These are phyloP conservation scores for Erythrobasidium hasegawianum DNA, from an alignment of 1,284 basidiomycete genomes.

Conservation along the genomic window DNA sequence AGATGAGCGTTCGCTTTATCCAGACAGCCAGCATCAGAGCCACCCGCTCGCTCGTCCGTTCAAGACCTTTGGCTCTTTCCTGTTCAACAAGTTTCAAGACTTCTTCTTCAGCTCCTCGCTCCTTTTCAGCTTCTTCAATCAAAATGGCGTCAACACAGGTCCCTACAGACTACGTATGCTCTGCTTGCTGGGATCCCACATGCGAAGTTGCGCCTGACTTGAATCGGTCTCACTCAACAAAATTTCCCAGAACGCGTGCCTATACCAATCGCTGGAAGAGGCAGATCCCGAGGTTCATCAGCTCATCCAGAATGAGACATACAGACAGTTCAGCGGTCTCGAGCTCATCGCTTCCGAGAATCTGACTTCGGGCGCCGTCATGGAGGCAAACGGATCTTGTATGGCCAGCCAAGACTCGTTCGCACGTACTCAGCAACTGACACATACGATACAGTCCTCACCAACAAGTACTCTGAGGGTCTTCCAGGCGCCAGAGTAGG, in stretches of 20 bases:
- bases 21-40: too few relatives aligned
- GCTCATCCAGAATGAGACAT: conserved; percentile 99
- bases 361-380: conserved; percentile 84
- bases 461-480: conserved; percentile 51
- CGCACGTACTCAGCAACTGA: not conserved
- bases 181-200: not conserved
- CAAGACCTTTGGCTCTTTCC: too few relatives aligned
- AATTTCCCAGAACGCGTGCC: conserved; percentile 49
- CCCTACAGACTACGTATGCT: conserved; percentile 23
- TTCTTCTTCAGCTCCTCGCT: conserved; percentile 1
- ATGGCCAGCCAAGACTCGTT: conserved; percentile 1
- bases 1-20: too few relatives aligned
- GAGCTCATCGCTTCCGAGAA: conserved; percentile 98
- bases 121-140: conserved; percentile 14
- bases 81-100: too few relatives aligned
- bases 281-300: conserved; percentile 92
- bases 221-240: not conserved
- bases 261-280: conserved; percentile 84
- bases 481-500: conserved; percentile 77
- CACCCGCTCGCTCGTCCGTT: too few relatives aligned
- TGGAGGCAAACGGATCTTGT: conserved; percentile 90
- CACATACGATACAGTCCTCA: conserved; percentile 25
- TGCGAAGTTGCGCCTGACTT: too few relatives aligned
- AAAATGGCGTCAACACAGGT: conserved; percentile 20
- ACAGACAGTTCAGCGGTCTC: conserved; percentile 86